A percentile compares a stretch with the other conserved stretches of the same genome.
Evolutionary conservation across 768 basidiomycete species (phyloP).

Genomic region (Rhizopogon roseolus): DNA sequence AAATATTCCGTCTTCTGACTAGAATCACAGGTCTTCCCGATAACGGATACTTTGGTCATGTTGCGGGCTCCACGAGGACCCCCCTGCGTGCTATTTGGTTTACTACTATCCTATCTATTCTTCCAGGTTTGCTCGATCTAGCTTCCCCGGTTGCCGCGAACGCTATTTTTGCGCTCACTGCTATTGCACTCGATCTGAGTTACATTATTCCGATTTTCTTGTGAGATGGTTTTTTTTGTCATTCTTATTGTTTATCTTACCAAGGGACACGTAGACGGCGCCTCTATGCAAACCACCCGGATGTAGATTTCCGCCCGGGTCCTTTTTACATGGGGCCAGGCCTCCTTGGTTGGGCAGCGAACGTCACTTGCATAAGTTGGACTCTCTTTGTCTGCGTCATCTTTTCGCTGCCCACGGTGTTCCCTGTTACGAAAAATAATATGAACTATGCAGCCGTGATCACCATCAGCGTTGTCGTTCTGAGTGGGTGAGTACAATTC

Average conservation of each 20-base stretch:
- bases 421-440: slow-evolving; percentile 63
- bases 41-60: slow-evolving; percentile 68
- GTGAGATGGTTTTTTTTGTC: slow-evolving; percentile 16
- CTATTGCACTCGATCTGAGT: slow-evolving; percentile 71
- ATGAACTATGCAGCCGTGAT: slow-evolving; percentile 85
- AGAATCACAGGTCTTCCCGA: slow-evolving; percentile 60
- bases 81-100: slow-evolving; percentile 78
- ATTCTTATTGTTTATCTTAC: not conserved
- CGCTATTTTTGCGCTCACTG: slow-evolving; percentile 79
- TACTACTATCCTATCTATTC: slow-evolving; percentile 58
- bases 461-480: slow-evolving; percentile 45
- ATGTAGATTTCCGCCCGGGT: slow-evolving; percentile 80
- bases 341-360: slow-evolving; percentile 53
- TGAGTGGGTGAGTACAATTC: slow-evolving; percentile 41
- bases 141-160: slow-evolving; percentile 73
- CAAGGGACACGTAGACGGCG: slow-evolving; percentile 39
- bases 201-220: slow-evolving; percentile 83
- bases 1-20: not conserved
- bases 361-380: slow-evolving; percentile 64
- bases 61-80: slow-evolving; percentile 58
- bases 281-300: slow-evolving; percentile 65
- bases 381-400: slow-evolving; percentile 65
- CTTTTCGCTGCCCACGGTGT: slow-evolving; percentile 65
- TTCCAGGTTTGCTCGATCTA: slow-evolving; percentile 71
- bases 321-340: slow-evolving; percentile 84